Percentiles rank a stretch among this genome's conserved stretches.
Evolutionary conservation across 1,284 basidiomycete species (phyloP).

Genomic region (Abortiporus biennis): DNA sequence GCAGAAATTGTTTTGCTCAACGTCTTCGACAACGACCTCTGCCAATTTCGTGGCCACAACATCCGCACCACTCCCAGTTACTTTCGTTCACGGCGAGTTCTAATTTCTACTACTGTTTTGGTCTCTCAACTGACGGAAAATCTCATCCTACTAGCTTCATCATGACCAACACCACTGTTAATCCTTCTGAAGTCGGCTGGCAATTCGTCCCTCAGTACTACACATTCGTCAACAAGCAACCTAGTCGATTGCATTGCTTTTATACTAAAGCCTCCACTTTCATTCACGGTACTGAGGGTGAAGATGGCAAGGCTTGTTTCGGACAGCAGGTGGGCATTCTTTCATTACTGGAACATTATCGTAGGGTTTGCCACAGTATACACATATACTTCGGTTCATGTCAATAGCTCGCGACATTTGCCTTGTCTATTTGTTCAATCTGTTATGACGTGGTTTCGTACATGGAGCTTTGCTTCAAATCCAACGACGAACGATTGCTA

Average conservation of each 20-base stretch:
- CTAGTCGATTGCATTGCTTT: slow-evolving; percentile 95
- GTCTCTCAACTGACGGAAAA: slow-evolving; percentile 7
- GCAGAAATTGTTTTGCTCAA: slow-evolving; percentile 10
- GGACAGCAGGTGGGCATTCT: slow-evolving; percentile 77
- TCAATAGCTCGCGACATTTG: neutral
- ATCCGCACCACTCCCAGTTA: slow-evolving; percentile 8
- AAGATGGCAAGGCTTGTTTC: slow-evolving; percentile 82
- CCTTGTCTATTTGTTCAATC: neutral
- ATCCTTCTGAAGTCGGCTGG: slow-evolving; percentile 91
- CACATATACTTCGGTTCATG: neutral
- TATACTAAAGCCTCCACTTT: slow-evolving; percentile 98
- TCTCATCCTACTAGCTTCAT: slow-evolving; percentile 17
- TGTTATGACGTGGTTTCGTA: neutral
- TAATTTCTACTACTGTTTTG: slow-evolving; percentile 4
- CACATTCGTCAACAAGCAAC: slow-evolving; percentile 97
- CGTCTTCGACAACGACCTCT: slow-evolving; percentile 14
- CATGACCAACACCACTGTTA: slow-evolving; percentile 41
- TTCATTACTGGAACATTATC: slow-evolving; percentile 13
- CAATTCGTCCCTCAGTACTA: slow-evolving; percentile 97
- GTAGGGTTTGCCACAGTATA: neutral
- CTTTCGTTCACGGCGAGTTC: slow-evolving; percentile 10
- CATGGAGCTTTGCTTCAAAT: no score
- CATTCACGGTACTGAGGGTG: slow-evolving; percentile 93
- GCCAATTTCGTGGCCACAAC: slow-evolving; percentile 14
- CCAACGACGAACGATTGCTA: no score